Evolutionary conservation across 1,284 basidiomycete species (phyloP).

Genomic region (Trichosporon sp.): DNA sequence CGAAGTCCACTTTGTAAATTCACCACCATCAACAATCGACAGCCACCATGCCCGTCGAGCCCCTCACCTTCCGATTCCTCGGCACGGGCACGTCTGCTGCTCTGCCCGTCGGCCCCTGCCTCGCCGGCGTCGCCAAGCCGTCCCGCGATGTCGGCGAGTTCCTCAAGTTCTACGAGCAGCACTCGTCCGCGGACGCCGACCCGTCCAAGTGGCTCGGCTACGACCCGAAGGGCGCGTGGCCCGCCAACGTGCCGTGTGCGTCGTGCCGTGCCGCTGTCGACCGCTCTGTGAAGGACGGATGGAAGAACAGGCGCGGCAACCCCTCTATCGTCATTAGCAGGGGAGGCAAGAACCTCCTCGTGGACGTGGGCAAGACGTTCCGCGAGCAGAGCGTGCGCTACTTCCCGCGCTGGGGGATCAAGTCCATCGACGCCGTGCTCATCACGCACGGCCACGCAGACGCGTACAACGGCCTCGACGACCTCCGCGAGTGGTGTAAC

Average conservation of each 20-base stretch:
- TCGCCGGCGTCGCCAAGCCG: slow-evolving; percentile 33
- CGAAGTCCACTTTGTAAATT: too few relatives aligned
- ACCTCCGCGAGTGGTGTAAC: slow-evolving; percentile 53
- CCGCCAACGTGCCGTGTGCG: slow-evolving; percentile 47
- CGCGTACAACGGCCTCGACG: slow-evolving; percentile 51
- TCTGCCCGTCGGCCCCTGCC: slow-evolving; percentile 54
- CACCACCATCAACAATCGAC: not conserved
- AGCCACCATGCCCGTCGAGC: not conserved
- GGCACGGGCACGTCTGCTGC: slow-evolving; percentile 57
- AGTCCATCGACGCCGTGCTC: slow-evolving; percentile 57
- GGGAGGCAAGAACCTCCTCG: slow-evolving; percentile 50
- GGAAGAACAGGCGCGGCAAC: slow-evolving; percentile 56
- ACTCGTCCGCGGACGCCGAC: slow-evolving; percentile 6
- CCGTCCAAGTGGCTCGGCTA: slow-evolving; percentile 30
- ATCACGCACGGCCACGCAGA: slow-evolving; percentile 58
- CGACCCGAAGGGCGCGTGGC: slow-evolving; percentile 46
- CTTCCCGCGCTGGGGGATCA: slow-evolving; percentile 54
- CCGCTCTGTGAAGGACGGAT: slow-evolving; percentile 45
- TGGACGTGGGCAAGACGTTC: slow-evolving; percentile 59
- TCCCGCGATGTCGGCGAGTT: slow-evolving; percentile 32
- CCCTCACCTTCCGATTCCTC: slow-evolving; percentile 52
- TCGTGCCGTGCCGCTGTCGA: slow-evolving; percentile 53
- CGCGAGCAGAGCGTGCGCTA: slow-evolving; percentile 50
- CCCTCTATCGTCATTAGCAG: slow-evolving; percentile 47
- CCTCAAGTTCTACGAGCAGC: slow-evolving; percentile 29